Conservation (phyloP, 192 early-diverging fungal species). For the Paraglomus brasilianum region DNA sequence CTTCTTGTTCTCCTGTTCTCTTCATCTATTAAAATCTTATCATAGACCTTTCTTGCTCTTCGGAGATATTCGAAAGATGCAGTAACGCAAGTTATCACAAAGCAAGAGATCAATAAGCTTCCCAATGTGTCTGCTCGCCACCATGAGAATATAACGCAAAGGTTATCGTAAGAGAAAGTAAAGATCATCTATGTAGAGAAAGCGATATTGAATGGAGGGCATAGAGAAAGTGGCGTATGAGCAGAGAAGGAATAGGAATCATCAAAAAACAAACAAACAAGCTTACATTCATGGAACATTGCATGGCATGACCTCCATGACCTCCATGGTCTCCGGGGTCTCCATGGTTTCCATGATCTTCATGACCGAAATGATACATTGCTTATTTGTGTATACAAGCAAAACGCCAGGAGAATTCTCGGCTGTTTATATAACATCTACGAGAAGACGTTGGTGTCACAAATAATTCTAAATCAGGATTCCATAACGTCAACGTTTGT, state of each 20-base stretch:
- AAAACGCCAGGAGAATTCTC: not conserved
- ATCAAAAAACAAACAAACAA: too few species aligned
- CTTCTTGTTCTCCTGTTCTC: constrained; percentile 31
- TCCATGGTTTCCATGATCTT: constrained; percentile 45
- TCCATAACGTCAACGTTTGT: too few species aligned
- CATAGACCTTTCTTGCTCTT: constrained; percentile 38
- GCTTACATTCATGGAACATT: constrained; percentile 5
- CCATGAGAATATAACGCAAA: constrained; percentile 74
- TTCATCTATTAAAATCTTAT: constrained; percentile 32
- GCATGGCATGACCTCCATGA: constrained; percentile 38
- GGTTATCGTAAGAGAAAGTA: constrained; percentile 73
- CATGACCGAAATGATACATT: constrained; percentile 25
- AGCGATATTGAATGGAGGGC: constrained; percentile 11
- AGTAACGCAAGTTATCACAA: constrained; percentile 50
- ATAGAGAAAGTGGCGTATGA: not conserved
- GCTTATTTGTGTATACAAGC: not conserved
- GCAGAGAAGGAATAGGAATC: too few species aligned
- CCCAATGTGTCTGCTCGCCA: constrained; percentile 64
- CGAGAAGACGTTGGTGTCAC: too few species aligned
- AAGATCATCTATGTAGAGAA: constrained; percentile 65
- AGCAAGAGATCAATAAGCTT: constrained; percentile 59
- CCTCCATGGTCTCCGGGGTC: constrained; percentile 50
- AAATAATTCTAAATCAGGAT: too few species aligned
- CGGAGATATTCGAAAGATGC: constrained; percentile 52
- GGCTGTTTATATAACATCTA: not conserved